These are phyloP conservation scores for Colletotrichum chrysophilum DNA, from an alignment of 2,329 filamentous ascomycete species.

Conservation along the genomic window DNA sequence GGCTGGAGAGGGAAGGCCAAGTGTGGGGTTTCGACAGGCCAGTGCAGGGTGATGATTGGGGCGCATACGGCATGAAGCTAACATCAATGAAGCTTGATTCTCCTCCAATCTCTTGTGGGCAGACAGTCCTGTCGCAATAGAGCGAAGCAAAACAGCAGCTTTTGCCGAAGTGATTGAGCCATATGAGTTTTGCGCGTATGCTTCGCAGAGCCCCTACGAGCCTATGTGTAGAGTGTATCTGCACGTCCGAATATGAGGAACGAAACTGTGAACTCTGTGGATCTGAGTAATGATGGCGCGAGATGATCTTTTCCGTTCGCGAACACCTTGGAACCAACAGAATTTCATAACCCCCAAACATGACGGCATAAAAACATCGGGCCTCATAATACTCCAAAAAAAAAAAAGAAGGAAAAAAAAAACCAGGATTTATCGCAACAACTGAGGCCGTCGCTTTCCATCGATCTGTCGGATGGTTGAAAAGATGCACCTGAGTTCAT, in stretches of 20 bases:
- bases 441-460: neutral
- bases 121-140: neutral
- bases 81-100: slow-evolving; percentile 1
- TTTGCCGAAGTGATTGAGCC: neutral
- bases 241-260: neutral
- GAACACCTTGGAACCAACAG: neutral
- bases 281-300: neutral
- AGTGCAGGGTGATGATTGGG: neutral
- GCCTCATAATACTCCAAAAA: neutral
- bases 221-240: neutral
- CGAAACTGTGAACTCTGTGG: neutral
- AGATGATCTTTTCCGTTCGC: neutral
- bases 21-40: neutral
- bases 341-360: neutral
- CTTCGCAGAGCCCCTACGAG: neutral
- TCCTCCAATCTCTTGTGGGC: neutral
- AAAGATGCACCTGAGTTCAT: neutral
- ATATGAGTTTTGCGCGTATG: neutral
- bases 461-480: neutral
- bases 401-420: neutral
- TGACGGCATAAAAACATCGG: neutral
- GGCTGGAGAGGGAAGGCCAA: neutral
- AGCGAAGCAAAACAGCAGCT: neutral
- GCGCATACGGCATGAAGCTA: neutral
- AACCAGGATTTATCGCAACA: neutral